Base-by-base conservation (phyloP, 192 early-diverging fungal genomes). In the Coemansia sp. region DNA sequence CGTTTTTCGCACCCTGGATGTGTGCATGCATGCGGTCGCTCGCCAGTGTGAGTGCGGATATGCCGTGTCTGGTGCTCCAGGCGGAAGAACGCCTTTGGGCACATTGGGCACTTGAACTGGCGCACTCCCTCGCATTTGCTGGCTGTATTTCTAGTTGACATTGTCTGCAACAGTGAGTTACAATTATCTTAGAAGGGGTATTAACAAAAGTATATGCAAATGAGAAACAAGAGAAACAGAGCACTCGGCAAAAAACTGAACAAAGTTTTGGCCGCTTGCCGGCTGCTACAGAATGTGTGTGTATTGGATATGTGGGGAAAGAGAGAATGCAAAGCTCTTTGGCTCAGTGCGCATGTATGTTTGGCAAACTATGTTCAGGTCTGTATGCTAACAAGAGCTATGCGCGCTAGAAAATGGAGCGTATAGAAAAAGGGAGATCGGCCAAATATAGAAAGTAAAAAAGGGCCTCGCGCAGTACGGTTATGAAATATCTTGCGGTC, bases 21-120 rank as follows among this genome's bases (percentile, higher is more conserved):
- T 38, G 85, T 85, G 75, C 92, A 94, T 19, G 81, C 79, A 65
- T 92, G 88, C 3, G 92, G 92, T 51, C 88, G 87, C 76, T 94
- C 92, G 53, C 92, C 92, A 2, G 92, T 94, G 70, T 94, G 92
- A 5, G 88, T 92, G 69, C 89, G 86, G 50, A 90, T 87, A 63
- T 94, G 92, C 35, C 89, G 84, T 5, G 88, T 91, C 74, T 89
- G 88, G 72, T 92, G 90, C 73, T 90, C 90, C 8, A 89, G 79
- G 29, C 90, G 87, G 49, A 85, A 86, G 76, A 92, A 92, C 11
- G 85, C 85, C 75, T 87, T 88, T 50, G 84, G 75, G 73, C 90
- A 92, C 69, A 88, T 84, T 7, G 85, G 86, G 69, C 90, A 92
- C 58, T 86, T 80, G 72, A 88, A 90, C 6, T 87, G 86, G 38